A percentile compares a stretch with the other conserved stretches of the same genome.
These are phyloP conservation scores for Phaeodactylum tricornutum DNA, from an alignment of 108 stramenopile species.

Conservation along the genomic window DNA sequence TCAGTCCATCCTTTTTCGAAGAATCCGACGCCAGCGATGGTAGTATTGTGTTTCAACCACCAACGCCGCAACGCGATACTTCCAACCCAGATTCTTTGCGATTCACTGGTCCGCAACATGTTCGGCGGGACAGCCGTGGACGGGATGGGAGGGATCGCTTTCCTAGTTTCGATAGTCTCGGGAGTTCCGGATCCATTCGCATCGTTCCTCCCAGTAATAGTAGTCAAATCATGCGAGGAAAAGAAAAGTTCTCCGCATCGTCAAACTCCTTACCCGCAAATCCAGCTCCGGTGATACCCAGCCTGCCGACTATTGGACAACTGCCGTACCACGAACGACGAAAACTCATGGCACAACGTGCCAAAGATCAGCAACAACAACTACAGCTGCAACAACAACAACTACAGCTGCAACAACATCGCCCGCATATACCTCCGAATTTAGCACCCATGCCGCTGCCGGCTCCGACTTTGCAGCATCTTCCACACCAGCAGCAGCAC, in stretches of 20 bases:
- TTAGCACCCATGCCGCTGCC: not conserved
- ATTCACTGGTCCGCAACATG: conserved; percentile 2
- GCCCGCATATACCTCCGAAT: not conserved
- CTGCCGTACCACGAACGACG: conserved; percentile 43
- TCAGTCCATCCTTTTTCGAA: no score
- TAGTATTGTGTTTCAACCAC: no score
- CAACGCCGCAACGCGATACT: no score
- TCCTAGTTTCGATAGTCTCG: conserved; percentile 22
- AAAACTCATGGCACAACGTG: conserved; percentile 24
- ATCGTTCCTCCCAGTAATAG: not conserved
- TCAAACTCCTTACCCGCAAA: not conserved
- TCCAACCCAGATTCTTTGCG: no score
- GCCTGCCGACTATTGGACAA: conserved; percentile 18
- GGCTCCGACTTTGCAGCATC: not conserved
- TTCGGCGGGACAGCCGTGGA: not conserved
- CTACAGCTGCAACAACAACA: conserved; percentile 16
- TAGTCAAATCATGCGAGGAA: not conserved
- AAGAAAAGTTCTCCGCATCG: not conserved
- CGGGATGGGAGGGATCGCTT: not conserved
- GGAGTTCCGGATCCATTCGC: conserved; percentile 19
- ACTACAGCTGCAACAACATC: conserved; percentile 8
- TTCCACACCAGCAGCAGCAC: conserved; percentile 16
- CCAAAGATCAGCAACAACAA: conserved; percentile 19
- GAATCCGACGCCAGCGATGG: no score
- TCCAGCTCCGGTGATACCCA: conserved; percentile 1